Base-by-base conservation (phyloP, 495 filamentous ascomycete genomes). In the Pseudotulostoma volvatum region DNA sequence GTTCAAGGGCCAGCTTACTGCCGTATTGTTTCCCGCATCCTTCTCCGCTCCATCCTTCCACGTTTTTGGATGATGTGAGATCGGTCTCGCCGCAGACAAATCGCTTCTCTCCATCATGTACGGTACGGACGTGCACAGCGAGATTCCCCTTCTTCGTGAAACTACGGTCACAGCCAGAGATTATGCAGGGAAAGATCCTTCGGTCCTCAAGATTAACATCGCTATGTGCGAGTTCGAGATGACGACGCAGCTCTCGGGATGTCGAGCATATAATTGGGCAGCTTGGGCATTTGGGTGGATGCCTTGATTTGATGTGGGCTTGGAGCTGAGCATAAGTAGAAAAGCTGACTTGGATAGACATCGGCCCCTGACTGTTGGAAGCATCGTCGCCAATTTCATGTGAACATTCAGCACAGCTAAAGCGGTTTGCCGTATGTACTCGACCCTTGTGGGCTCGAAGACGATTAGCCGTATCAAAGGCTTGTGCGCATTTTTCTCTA, bases 141-240 rank as follows among this genome's bases (percentile, higher is more conserved):
- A 93, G 66, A 50, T 93, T 93, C 1, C 76, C 76, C 42, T 69
- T 73, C 49, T 78, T 76, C 5, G 82, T 82, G 57, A 93, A 93
- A 38, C 62, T 69, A 40, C 77, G 75, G 33, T 61, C 69, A 51
- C 83, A 93, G 13, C 65, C 78, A 4, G 60, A 52, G 46, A 70
- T 61, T 0, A 70, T 67, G 54, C 87, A 94, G 7, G 57, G 45
- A 40, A 78, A 71, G 17, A 59, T 66, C 53, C 74, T 75, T 41
- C 77, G 64, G 15, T 77, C 73, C 43, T 74, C 70, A 19, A 77
- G 60, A 34, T 59, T 64, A 42, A 67, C 70, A 39, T 67, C 69
- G 0, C 72, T 70, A 53, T 90, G 83, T 13, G 73, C 60, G 4
- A 74, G 69, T 42, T 82, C 79, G 16, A 86, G 59, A 54, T 90